Evolutionary conservation across 257 asterid species (phyloP), one percentile per base, ranked within the genome.

Genomic region (Leonotis leonurus): DNA sequence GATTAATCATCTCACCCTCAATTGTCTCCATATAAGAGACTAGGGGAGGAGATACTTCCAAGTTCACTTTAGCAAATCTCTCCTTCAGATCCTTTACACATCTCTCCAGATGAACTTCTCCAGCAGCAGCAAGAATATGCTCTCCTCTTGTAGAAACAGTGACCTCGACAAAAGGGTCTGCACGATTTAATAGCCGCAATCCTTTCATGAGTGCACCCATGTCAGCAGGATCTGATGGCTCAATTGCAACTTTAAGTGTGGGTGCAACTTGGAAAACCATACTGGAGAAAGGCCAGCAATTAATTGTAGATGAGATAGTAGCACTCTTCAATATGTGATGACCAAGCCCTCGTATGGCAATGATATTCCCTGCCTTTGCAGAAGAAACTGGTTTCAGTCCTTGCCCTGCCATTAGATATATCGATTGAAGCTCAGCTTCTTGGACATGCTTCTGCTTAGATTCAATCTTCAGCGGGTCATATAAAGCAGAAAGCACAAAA

Each of bases 71-170:
- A 30, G 98, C 96, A 72, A 91, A 91, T 74, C 96, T 80, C 37
- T 91, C 96, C 82, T 84, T 84, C 63, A 88, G 75, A 80, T 91
- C 98, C 52, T 88, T 82, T 14, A 91, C 73, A 71, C 98, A 91
- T 80, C 98, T 91, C 77, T 91, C 95, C 12, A 91, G 76, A 74
- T 91, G 98, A 75, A 88, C 98, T 71, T 91, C 98, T 14, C 98
- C 98, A 25, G 98, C 98, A 49, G 96, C 98, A 65, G 98, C 81
- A 67, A 91, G 90, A 57, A 91, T 96, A 43, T 91, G 94, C 71
- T 91, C 98, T 1, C 98, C 98, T 74, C 93, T 81, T 55, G 95
- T 59, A 65, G 95, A 82, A 71, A 91, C 84, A 41, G 95, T 68
- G 63, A 91, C 84, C 80, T 91, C 96, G 13, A 88, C 98, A 73